phyloP scores from a whole-genome alignment of 805 yeast species.

The Kluyveromyces lactis region DNA sequence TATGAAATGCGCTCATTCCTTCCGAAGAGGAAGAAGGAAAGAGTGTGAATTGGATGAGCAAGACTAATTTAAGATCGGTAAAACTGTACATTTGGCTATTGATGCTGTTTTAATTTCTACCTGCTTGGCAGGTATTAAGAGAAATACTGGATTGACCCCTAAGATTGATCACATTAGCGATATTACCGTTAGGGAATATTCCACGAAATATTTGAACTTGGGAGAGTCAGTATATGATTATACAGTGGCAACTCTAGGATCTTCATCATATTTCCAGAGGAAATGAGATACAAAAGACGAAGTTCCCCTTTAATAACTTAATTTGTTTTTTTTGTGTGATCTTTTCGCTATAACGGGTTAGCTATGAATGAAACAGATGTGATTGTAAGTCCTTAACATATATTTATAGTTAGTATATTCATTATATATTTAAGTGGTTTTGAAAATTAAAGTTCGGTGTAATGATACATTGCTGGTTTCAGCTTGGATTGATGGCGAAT shows the following conservation, averaged over 20 bases:
- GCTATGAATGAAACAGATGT: too few relatives aligned
- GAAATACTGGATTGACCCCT: conserved; percentile 62
- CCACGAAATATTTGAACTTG: conserved; percentile 59
- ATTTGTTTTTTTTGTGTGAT: too few relatives aligned
- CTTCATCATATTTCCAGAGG: conserved; percentile 67
- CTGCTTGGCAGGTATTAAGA: conserved; percentile 61
- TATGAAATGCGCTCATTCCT: too few relatives aligned
- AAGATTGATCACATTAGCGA: conserved; percentile 41
- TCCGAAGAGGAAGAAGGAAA: too few relatives aligned
- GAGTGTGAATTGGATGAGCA: too few relatives aligned
- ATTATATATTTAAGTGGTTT: background rate
- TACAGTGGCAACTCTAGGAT: conserved; percentile 57
- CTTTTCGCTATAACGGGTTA: too few relatives aligned
- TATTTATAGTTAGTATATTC: background rate
- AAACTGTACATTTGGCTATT: conserved; percentile 45
- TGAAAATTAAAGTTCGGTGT: background rate
- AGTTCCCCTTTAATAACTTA: too few relatives aligned
- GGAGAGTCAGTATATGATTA: conserved; percentile 84
- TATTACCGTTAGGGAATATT: conserved; percentile 41
- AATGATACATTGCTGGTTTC: background rate
- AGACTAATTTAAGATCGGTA: conserved; percentile 35
- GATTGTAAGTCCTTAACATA: too few relatives aligned
- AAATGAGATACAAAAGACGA: conserved; percentile 28
- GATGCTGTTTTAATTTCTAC: conserved; percentile 61
- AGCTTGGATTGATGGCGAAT: conserved; percentile 10